Percentiles rank a stretch among this genome's conserved stretches.
phyloP scores from a whole-genome alignment of 257 asterid species.

The Solanum etuberosum region DNA sequence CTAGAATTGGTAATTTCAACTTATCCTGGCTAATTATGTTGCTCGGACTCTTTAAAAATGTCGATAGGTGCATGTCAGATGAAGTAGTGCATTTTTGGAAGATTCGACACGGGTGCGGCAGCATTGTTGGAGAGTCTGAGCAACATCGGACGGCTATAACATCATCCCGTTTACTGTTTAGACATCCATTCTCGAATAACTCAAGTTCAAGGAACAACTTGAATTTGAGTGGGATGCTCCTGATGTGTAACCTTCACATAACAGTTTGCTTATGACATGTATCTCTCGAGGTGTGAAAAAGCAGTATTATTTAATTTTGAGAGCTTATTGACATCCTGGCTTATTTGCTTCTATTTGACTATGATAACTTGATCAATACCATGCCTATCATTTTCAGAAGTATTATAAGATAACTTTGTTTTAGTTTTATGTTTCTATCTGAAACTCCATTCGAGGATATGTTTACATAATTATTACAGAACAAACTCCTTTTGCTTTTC shows the following conservation, averaged over 20 bases:
- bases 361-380: neutral
- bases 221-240: neutral
- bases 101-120: neutral
- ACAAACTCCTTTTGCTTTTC: neutral
- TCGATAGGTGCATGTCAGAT: neutral
- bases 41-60: neutral
- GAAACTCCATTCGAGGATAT: neutral
- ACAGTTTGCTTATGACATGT: neutral
- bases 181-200: neutral
- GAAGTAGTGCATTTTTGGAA: neutral
- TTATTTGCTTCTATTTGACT: neutral
- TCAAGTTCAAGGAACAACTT: neutral
- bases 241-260: neutral
- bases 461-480: neutral
- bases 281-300: neutral
- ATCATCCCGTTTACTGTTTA: neutral
- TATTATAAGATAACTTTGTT: neutral
- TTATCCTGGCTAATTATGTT: neutral
- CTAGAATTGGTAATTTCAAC: neutral
- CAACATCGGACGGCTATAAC: neutral
- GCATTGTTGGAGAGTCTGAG: neutral
- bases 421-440: neutral
- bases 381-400: neutral
- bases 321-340: neutral
- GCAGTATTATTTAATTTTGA: neutral